Evolutionary conservation across 305 asterid genomes (phyloP).

Genomic region (Solanum hybrid): DNA sequence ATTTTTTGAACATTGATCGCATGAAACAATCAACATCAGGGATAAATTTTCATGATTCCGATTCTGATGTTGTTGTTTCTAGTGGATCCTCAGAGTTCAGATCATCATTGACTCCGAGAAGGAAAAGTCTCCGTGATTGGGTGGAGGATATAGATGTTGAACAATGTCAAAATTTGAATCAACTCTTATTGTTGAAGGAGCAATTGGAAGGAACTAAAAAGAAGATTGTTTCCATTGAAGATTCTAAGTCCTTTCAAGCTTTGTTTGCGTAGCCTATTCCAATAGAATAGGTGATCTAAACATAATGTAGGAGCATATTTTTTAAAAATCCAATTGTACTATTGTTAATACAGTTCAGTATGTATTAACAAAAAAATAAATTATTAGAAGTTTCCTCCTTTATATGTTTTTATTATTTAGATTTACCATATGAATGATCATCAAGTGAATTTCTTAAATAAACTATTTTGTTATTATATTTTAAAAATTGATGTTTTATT

Average conservation of each 20-base stretch:
- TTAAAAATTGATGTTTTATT: neutral
- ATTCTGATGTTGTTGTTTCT: neutral
- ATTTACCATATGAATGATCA: neutral
- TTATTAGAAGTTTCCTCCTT: neutral
- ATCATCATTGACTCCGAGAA: neutral
- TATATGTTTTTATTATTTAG: neutral
- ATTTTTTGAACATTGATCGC: neutral
- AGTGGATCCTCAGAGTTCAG: neutral
- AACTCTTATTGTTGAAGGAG: neutral
- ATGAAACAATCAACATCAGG: neutral
- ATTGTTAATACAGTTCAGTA: neutral
- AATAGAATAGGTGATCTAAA: neutral
- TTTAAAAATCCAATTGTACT: neutral
- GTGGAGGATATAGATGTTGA: neutral
- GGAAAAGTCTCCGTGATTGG: neutral
- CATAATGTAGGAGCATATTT: neutral
- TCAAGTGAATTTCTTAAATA: neutral
- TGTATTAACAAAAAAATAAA: neutral
- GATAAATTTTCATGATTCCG: neutral
- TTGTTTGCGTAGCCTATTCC: neutral
- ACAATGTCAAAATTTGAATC: neutral
- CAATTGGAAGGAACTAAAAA: neutral
- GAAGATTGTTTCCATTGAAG: neutral
- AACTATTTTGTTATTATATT: neutral
- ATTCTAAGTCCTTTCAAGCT: neutral